These are phyloP conservation scores for Malus sieversii DNA, from an alignment of 306 rosid genomes.

Conservation along the genomic window DNA sequence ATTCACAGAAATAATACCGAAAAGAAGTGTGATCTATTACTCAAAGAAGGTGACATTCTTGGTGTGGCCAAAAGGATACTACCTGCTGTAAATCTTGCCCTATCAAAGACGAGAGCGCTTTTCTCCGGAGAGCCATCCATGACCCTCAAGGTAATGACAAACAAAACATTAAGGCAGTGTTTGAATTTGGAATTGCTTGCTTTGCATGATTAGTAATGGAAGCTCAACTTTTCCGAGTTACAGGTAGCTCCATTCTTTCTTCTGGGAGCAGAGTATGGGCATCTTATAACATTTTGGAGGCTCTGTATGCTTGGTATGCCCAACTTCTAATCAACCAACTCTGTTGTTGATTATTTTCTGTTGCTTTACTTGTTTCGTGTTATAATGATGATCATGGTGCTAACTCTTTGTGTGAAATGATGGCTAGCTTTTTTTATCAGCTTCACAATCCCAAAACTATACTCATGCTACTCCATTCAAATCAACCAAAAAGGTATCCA, in stretches of 20 bases:
- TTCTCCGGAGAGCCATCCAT: conserved; percentile 86
- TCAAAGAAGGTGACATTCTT: conserved; percentile 70
- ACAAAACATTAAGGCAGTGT: neutral
- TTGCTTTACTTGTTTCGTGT: neutral
- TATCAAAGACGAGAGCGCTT: conserved; percentile 45
- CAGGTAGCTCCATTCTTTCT: conserved; percentile 78
- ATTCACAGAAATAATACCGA: conserved; percentile 42
- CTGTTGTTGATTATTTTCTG: neutral
- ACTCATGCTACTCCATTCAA: conserved; percentile 52
- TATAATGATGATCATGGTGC: neutral
- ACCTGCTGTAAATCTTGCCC: conserved; percentile 58
- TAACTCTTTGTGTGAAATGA: conserved; percentile 1
- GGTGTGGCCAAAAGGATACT: conserved; percentile 50
- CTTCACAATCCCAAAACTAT: conserved; percentile 75
- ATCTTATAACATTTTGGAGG: conserved; percentile 69
- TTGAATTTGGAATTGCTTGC: neutral
- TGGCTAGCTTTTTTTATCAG: conserved; percentile 63
- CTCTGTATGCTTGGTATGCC: conserved; percentile 60
- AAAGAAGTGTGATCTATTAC: conserved; percentile 30
- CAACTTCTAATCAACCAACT: neutral
- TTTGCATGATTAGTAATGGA: neutral
- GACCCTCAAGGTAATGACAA: conserved; percentile 66
- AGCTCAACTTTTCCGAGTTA: conserved; percentile 10
- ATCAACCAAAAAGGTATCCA: conserved; percentile 53
- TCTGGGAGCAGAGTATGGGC: conserved; percentile 79